Conservation (phyloP, 164 flowering plant species). For the Sextonia rubra region DNA sequence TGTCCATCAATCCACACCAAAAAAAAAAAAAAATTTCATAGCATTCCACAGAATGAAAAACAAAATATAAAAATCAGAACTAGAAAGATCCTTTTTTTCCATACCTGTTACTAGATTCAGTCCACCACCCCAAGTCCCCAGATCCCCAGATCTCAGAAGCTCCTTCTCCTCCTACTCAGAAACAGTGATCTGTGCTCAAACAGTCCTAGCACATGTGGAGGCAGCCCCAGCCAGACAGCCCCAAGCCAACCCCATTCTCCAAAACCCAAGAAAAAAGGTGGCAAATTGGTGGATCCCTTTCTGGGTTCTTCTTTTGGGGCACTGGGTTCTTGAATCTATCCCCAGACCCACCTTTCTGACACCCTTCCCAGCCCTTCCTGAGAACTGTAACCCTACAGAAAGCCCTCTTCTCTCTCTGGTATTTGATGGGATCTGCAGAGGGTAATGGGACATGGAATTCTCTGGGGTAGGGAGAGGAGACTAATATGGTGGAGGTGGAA, state of each 20-base stretch:
- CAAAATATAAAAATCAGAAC: too few relatives aligned
- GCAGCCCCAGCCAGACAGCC: constrained; percentile 11
- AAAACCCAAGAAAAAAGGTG: constrained; percentile 1
- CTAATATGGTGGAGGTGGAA: constrained; percentile 46
- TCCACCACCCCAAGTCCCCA: constrained; percentile 9
- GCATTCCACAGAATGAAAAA: not conserved
- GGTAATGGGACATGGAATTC: constrained; percentile 27
- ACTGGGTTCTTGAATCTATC: constrained; percentile 40
- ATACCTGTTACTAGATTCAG: constrained; percentile 14
- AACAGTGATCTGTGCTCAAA: constrained; percentile 21
- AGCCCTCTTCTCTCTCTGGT: constrained; percentile 11
- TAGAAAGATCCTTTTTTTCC: not conserved
- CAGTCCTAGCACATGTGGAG: constrained; percentile 17
- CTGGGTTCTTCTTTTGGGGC: constrained; percentile 16
- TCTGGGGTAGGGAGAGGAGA: constrained; percentile 10
- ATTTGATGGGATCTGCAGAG: constrained; percentile 3
- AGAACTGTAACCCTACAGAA: constrained; percentile 14
- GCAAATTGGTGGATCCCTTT: constrained; percentile 10
- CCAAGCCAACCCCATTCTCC: constrained; percentile 23
- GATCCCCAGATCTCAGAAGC: constrained; percentile 19
- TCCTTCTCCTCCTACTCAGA: constrained; percentile 1
- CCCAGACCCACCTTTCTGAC: constrained; percentile 26
- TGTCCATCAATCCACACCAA: too few relatives aligned
- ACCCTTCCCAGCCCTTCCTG: constrained; percentile 21
- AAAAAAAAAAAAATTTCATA: not conserved